Evolutionary conservation across 192 early-diverging fungal genomes (phyloP).

Genomic region (Chytriomyces sp.): DNA sequence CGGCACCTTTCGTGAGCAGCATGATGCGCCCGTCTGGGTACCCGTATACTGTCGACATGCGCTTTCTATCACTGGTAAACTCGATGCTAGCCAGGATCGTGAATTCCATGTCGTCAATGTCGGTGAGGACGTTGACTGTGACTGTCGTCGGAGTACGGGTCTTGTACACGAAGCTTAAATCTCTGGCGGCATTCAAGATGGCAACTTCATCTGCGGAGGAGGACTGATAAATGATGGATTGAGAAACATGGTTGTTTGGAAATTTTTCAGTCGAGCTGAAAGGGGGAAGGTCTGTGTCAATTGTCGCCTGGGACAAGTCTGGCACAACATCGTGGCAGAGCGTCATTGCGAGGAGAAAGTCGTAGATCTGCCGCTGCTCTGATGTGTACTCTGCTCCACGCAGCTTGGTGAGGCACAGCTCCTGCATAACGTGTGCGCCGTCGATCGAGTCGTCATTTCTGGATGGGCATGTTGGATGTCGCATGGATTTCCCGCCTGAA

Average conservation of each 20-base stretch:
- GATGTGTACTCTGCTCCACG: conserved; percentile 9
- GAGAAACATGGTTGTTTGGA: conserved; percentile 48
- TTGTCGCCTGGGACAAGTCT: conserved; percentile 55
- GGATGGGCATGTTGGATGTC: conserved; percentile 30
- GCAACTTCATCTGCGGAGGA: conserved; percentile 87
- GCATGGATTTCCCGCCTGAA: conserved; percentile 38
- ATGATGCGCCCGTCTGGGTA: conserved; percentile 47
- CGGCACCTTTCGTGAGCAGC: conserved; percentile 50
- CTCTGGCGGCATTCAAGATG: conserved; percentile 75
- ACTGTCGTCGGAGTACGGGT: conserved; percentile 35
- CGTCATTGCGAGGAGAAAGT: conserved; percentile 77
- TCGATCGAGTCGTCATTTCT: conserved; percentile 25
- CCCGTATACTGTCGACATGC: conserved; percentile 46
- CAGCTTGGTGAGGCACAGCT: conserved; percentile 10
- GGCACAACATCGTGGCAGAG: conserved; percentile 86
- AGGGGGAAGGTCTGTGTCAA: conserved; percentile 12
- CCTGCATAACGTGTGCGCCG: conserved; percentile 26
- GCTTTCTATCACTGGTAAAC: conserved; percentile 46
- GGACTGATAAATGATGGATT: conserved; percentile 73
- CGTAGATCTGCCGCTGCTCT: conserved; percentile 41
- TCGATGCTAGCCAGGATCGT: conserved; percentile 42
- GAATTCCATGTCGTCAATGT: conserved; percentile 37
- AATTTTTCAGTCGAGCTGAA: conserved; percentile 16
- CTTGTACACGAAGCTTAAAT: conserved; percentile 64
- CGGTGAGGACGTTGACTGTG: conserved; percentile 31